These are phyloP conservation scores for Trametes hirsuta DNA, from an alignment of 1,284 basidiomycete species.

Conservation along the genomic window DNA sequence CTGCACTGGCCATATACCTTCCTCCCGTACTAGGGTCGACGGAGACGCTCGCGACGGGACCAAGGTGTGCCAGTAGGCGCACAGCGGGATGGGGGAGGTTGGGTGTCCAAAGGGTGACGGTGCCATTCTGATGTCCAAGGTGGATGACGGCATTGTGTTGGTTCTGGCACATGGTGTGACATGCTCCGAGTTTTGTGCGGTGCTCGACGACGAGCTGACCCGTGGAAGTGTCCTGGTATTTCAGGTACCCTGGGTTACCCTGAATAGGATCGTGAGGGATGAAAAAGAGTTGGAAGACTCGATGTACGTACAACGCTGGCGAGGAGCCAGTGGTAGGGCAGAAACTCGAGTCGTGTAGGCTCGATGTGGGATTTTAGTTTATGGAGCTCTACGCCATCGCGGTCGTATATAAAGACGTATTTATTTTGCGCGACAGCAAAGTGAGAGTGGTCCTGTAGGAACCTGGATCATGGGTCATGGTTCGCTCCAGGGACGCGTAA, in stretches of 20 bases:
- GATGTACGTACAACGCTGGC: slow-evolving; percentile 70
- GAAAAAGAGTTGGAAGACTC: not conserved
- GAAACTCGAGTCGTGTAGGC: slow-evolving; percentile 88
- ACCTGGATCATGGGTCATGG: slow-evolving; percentile 49
- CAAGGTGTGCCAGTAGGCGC: slow-evolving; percentile 89
- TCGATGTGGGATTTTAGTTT: slow-evolving; percentile 86
- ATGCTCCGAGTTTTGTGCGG: slow-evolving; percentile 89
- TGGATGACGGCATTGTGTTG: slow-evolving; percentile 91
- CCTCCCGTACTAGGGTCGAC: slow-evolving; percentile 87
- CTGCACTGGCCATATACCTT: slow-evolving; percentile 89
- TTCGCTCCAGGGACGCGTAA: not conserved
- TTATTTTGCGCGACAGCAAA: slow-evolving; percentile 97
- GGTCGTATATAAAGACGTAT: slow-evolving; percentile 96
- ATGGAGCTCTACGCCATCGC: slow-evolving; percentile 93
- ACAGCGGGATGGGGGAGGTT: slow-evolving; percentile 92
- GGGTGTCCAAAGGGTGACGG: slow-evolving; percentile 95
- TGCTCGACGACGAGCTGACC: slow-evolving; percentile 88
- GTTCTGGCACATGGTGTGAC: slow-evolving; percentile 90
- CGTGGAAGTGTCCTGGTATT: slow-evolving; percentile 97
- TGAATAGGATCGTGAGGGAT: slow-evolving; percentile 32
- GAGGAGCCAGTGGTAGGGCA: slow-evolving; percentile 96
- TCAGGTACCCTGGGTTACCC: slow-evolving; percentile 90
- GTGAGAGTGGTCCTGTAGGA: slow-evolving; percentile 91
- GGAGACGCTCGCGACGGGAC: slow-evolving; percentile 82
- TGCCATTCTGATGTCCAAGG: slow-evolving; percentile 91